A percentile compares a stretch with the other conserved stretches of the same genome.
phyloP scores from a whole-genome alignment of 768 basidiomycete genomes.

The Pisolithus albus region DNA sequence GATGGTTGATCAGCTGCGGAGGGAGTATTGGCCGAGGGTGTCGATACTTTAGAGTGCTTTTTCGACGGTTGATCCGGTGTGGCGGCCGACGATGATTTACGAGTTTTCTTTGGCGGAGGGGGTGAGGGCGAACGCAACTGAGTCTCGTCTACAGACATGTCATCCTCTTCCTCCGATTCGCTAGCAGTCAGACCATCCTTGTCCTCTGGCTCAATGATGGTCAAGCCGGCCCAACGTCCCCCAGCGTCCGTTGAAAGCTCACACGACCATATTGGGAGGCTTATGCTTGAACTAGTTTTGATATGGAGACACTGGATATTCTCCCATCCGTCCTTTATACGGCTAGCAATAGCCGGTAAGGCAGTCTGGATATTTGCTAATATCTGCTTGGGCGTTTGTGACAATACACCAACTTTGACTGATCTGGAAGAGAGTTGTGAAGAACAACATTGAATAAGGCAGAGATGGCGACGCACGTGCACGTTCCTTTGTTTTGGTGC shows the following conservation, averaged over 20 bases:
- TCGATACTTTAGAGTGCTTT: not conserved
- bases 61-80: conserved; percentile 8
- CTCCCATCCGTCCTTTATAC: conserved; percentile 78
- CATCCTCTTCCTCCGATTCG: not conserved
- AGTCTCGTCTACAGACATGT: not conserved
- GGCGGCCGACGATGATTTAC: not conserved
- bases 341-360: conserved; percentile 64
- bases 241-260: conserved; percentile 46
- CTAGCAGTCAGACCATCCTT: too few relatives aligned
- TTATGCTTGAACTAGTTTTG: conserved; percentile 79
- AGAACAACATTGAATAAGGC: not conserved
- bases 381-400: conserved; percentile 68
- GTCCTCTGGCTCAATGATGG: conserved; percentile 9
- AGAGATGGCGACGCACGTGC: conserved; percentile 55
- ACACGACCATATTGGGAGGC: conserved; percentile 89
- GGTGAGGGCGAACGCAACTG: not conserved
- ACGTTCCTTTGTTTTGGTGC: conserved; percentile 91
- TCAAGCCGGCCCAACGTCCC: conserved; percentile 26
- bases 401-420: conserved; percentile 72
- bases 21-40: not conserved
- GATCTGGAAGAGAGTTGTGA: conserved; percentile 41
- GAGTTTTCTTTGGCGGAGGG: not conserved
- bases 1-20: conserved; percentile 5
- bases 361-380: conserved; percentile 72
- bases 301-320: conserved; percentile 86